Conservation (phyloP, 257 asterid genomes). For the Solanum appendiculatum region DNA sequence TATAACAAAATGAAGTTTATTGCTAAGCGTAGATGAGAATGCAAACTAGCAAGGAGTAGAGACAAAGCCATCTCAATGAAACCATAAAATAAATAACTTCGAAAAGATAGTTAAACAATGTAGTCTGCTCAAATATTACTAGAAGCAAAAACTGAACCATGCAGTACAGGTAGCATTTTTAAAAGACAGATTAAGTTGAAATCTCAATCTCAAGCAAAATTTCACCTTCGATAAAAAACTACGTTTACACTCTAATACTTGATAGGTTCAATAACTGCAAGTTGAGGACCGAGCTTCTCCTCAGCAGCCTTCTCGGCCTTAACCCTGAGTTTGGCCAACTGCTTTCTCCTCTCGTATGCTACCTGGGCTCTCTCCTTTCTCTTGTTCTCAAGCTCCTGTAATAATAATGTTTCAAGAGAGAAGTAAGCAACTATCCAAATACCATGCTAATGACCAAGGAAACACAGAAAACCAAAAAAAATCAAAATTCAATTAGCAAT, state of each 20-base stretch:
- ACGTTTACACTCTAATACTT: conserved; percentile 35
- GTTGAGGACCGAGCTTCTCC: conserved; percentile 76
- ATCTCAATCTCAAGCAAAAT: conserved; percentile 20
- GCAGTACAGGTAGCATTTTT: not conserved
- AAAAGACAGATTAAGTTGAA: not conserved
- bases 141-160: not conserved
- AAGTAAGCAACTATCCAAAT: not conserved
- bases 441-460: not conserved
- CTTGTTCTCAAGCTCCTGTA: conserved; percentile 88
- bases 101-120: not conserved
- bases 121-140: not conserved
- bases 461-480: not conserved
- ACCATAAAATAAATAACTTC: not conserved
- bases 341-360: conserved; percentile 77
- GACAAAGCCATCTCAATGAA: not conserved
- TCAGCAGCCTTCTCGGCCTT: conserved; percentile 76
- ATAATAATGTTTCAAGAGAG: not conserved
- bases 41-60: not conserved
- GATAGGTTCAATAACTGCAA: conserved; percentile 53
- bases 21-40: too few relatives aligned
- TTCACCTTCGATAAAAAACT: conserved; percentile 1
- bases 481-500: not conserved
- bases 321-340: conserved; percentile 49
- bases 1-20: too few relatives aligned
- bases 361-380: conserved; percentile 79